Evolutionary conservation across 768 basidiomycete species (phyloP).

Genomic region (Holtermannia corniformis): DNA sequence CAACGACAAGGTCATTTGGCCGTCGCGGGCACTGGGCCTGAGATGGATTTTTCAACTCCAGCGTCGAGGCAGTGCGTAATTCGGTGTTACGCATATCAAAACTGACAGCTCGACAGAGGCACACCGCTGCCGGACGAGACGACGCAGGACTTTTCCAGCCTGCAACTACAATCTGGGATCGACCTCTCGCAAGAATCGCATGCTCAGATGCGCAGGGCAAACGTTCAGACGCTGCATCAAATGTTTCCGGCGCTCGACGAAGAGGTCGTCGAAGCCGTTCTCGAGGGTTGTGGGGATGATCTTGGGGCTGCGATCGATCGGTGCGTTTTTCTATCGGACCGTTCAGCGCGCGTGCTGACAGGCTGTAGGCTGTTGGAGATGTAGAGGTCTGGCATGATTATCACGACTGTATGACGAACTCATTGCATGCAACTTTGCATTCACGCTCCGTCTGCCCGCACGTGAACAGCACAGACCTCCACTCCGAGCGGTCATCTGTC

Average conservation of each 20-base stretch:
- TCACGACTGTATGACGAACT: too few relatives aligned
- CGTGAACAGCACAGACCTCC: too few relatives aligned
- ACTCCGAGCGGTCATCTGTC: too few relatives aligned
- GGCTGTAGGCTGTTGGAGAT: constrained; percentile 23
- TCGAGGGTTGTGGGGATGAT: constrained; percentile 82
- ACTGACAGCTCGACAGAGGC: too few relatives aligned
- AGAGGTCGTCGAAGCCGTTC: constrained; percentile 78
- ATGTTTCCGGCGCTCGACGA: constrained; percentile 77
- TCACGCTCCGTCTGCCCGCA: too few relatives aligned
- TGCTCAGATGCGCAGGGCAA: constrained; percentile 52
- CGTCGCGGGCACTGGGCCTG: not conserved
- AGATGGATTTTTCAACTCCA: not conserved
- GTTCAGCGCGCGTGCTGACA: not conserved
- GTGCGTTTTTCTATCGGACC: not conserved
- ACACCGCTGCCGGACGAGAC: too few relatives aligned
- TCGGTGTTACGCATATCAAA: too few relatives aligned
- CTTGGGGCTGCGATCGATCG: constrained; percentile 77
- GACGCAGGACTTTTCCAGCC: constrained; percentile 20
- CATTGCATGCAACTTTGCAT: too few relatives aligned
- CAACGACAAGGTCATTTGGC: not conserved
- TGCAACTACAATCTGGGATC: constrained; percentile 47
- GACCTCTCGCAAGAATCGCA: constrained; percentile 69
- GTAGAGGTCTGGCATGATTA: constrained; percentile 9
- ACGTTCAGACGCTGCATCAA: constrained; percentile 61
- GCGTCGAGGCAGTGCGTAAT: not conserved